Evolutionary conservation across 1,139 yeast genomes (phyloP).

Genomic region (Nematodospora anomalae): DNA sequence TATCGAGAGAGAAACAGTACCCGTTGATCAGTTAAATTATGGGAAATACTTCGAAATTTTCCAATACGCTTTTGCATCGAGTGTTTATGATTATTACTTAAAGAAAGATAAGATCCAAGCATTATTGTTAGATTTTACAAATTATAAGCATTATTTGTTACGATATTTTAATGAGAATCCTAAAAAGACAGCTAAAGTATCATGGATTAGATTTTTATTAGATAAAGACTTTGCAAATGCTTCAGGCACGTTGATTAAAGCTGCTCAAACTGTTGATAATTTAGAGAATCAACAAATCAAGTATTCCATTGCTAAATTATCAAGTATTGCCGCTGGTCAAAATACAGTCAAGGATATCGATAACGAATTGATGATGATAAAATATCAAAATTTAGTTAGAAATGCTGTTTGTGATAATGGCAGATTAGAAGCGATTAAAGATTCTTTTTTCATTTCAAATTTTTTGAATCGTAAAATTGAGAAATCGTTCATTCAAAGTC

Average conservation of each 20-base stretch:
- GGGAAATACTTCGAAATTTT: conserved; percentile 57
- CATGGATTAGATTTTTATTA: conserved; percentile 73
- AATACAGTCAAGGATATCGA: conserved; percentile 11
- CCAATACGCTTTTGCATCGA: conserved; percentile 69
- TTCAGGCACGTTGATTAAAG: conserved; percentile 42
- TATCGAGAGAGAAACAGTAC: conserved; percentile 38
- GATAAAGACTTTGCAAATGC: conserved; percentile 54
- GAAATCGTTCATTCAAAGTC: conserved; percentile 2
- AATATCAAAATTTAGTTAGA: conserved; percentile 10
- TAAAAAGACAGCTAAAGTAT: conserved; percentile 52
- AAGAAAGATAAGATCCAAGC: conserved; percentile 52
- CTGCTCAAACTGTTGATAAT: conserved; percentile 42
- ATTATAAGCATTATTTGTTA: conserved; percentile 50
- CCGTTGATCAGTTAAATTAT: conserved; percentile 28
- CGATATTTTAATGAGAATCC: conserved; percentile 52
- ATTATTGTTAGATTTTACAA: conserved; percentile 58
- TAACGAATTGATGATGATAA: conserved; percentile 12
- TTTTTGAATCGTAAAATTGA: conserved; percentile 26
- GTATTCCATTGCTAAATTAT: conserved; percentile 69
- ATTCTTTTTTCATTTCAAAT: conserved; percentile 48
- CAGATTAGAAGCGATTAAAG: conserved; percentile 29
- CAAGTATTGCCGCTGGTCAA: conserved; percentile 33
- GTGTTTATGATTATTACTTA: conserved; percentile 62
- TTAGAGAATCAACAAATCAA: conserved; percentile 55
- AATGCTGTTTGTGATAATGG: conserved; percentile 15